Evolutionary conservation across 2,329 filamentous ascomycete genomes (phyloP).

Genomic region (Fragosphaeria purpurea): DNA sequence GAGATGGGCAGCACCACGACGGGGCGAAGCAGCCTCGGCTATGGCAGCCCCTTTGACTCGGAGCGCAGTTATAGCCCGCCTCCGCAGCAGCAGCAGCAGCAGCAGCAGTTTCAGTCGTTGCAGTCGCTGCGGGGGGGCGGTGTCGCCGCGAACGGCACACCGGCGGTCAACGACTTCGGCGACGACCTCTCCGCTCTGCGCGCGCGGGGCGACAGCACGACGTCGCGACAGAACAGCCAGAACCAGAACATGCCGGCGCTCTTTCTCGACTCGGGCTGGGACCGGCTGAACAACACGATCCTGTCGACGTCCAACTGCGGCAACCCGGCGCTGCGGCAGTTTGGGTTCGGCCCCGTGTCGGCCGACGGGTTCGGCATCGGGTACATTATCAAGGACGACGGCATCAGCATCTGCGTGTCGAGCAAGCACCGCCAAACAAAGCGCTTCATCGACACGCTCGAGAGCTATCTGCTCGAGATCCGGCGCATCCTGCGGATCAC

Average conservation of each 20-base stretch:
- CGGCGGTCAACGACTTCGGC: neutral
- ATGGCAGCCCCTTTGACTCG: slow-evolving; percentile 5
- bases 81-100: slow-evolving; percentile 5
- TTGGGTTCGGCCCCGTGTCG: slow-evolving; percentile 90
- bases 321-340: slow-evolving; percentile 87
- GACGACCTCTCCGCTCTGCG: neutral
- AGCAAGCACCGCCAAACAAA: slow-evolving; percentile 91
- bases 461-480: slow-evolving; percentile 85
- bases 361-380: slow-evolving; percentile 94
- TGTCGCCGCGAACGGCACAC: neutral
- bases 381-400: slow-evolving; percentile 96
- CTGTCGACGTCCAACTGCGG: slow-evolving; percentile 98
- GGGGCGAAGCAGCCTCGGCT: slow-evolving; percentile 25
- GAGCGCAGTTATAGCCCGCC: slow-evolving; percentile 55
- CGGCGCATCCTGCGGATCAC: slow-evolving; percentile 70
- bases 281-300: slow-evolving; percentile 89
- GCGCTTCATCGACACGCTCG: slow-evolving; percentile 79
- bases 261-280: slow-evolving; percentile 85
- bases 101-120: no score
- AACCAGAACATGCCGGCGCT: slow-evolving; percentile 53
- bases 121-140: no score
- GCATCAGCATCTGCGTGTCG: slow-evolving; percentile 81
- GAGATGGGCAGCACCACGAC: slow-evolving; percentile 38
- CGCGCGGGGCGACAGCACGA: slow-evolving; percentile 12
- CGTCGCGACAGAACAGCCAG: slow-evolving; percentile 10